Conservation (phyloP, 371 early-diverging fungal genomes). For the Nematocida ausubeli region DNA sequence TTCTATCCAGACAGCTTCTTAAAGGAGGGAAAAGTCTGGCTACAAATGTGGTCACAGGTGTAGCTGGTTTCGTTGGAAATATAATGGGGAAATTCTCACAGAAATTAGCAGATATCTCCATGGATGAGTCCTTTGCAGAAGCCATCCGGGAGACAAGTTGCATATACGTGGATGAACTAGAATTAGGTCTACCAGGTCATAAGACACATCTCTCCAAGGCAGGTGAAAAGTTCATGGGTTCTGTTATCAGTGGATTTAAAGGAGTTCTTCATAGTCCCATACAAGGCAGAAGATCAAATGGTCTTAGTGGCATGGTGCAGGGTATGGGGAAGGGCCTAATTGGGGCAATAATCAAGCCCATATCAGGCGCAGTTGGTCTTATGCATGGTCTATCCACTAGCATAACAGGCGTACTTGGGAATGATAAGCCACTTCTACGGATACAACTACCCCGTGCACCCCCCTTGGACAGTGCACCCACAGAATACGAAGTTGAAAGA, state of each 20-base stretch:
- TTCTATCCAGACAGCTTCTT: slow-evolving; percentile 38
- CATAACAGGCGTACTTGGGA: slow-evolving; percentile 39
- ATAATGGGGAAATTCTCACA: slow-evolving; percentile 40
- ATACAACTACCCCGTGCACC: slow-evolving; percentile 53
- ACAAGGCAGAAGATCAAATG: slow-evolving; percentile 44
- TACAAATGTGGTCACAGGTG: slow-evolving; percentile 46
- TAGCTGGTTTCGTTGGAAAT: slow-evolving; percentile 47
- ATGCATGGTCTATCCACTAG: slow-evolving; percentile 40
- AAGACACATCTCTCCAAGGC: slow-evolving; percentile 54
- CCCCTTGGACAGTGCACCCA: slow-evolving; percentile 2
- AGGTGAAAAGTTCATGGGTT: slow-evolving; percentile 54
- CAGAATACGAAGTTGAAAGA: slow-evolving; percentile 41
- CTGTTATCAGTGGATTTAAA: slow-evolving; percentile 49
- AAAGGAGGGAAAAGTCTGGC: slow-evolving; percentile 55
- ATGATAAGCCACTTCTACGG: slow-evolving; percentile 34
- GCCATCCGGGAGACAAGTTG: slow-evolving; percentile 36
- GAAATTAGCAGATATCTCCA: slow-evolving; percentile 54
- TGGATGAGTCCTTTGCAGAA: slow-evolving; percentile 49
- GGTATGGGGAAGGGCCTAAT: slow-evolving; percentile 53
- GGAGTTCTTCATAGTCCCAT: slow-evolving; percentile 53
- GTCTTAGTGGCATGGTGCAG: slow-evolving; percentile 52
- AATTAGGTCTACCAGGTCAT: slow-evolving; percentile 16
- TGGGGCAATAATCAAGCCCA: slow-evolving; percentile 48
- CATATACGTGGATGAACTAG: slow-evolving; percentile 38
- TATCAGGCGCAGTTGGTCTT: slow-evolving; percentile 47